Evolutionary conservation across 495 filamentous ascomycete species (phyloP), one percentile per base, ranked within the genome.

Genomic region (Peziza echinospora): DNA sequence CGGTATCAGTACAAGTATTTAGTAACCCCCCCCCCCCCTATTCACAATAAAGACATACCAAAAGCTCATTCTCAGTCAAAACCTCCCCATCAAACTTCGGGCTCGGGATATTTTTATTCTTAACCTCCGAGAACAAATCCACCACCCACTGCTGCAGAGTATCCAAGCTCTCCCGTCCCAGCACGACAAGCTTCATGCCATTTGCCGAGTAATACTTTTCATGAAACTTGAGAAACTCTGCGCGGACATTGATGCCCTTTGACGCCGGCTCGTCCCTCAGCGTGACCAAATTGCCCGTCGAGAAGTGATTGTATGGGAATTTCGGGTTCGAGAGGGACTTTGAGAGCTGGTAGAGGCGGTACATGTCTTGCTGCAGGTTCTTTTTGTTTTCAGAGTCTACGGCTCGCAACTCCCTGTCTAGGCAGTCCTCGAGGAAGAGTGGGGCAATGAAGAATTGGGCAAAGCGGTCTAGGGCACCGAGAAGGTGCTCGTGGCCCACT

Each of bases 361-460:
- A 99, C 49, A 73, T 66, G 60, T 99, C 89, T 62, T 73, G 92
- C 65, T 99, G 89, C 21, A 99, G 71, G 52, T 99, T 99, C 69
- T 99, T 96, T 70, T 99, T 99, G 64, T 96, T 93, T 60, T 99
- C 89, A 0, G 89, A 96, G 63, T 99, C 89, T 17, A 99, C 89
- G 17, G 89, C 89, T 49, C 68, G 73, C 49, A 99, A 67, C 64
- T 99, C 89, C 24, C 89, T 76, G 52, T 99, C 89, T 34, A 99
- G 61, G 2, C 87, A 93, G 34, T 78, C 84, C 45, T 77, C 75
- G 10, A 94, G 70, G 61, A 96, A 99, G 21, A 99, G 73, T 0
- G 89, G 89, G 21, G 75, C 71, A 50, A 94, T 76, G 65, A 99
- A 99, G 63, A 99, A 99, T 63, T 99, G 89, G 26, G 91, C 84